These are phyloP conservation scores for Arctium minus DNA, from an alignment of 129 eudicot species.

Conservation along the genomic window DNA sequence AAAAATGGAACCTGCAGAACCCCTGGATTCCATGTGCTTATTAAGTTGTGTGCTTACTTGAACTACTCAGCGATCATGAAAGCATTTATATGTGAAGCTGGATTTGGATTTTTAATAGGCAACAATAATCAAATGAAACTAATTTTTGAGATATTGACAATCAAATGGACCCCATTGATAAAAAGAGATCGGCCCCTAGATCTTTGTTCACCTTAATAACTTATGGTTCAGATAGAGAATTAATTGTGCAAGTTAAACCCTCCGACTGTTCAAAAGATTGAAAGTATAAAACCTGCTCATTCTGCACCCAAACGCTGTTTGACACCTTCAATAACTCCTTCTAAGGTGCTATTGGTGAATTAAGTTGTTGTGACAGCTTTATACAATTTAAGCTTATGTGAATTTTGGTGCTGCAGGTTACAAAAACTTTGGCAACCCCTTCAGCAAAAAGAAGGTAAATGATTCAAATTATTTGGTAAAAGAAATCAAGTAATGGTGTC, in stretches of 20 bases:
- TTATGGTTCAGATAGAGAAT: constrained; percentile 42
- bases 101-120: too few species aligned
- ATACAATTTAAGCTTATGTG: background rate
- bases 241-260: constrained; percentile 31
- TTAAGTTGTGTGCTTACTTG: too few species aligned
- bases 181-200: constrained; percentile 47
- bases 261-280: constrained; percentile 18
- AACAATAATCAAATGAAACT: too few species aligned
- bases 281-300: constrained; percentile 22
- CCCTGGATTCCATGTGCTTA: too few species aligned
- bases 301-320: constrained; percentile 39
- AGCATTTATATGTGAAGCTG: too few species aligned
- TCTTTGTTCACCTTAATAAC: constrained; percentile 44
- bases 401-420: constrained; percentile 30
- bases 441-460: constrained; percentile 27
- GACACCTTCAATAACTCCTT: constrained; percentile 60
- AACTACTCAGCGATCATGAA: too few species aligned
- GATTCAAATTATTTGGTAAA: background rate
- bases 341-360: constrained; percentile 31
- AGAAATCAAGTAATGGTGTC: too few species aligned
- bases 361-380: background rate
- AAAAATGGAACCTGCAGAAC: too few species aligned
- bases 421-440: constrained; percentile 48
- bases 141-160: too few species aligned
- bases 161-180: constrained; percentile 25